Percentiles rank a stretch among this genome's conserved stretches.
These are phyloP conservation scores for Pseudogymnoascus pannorum DNA, from an alignment of 2,329 filamentous ascomycete genomes.

Conservation along the genomic window DNA sequence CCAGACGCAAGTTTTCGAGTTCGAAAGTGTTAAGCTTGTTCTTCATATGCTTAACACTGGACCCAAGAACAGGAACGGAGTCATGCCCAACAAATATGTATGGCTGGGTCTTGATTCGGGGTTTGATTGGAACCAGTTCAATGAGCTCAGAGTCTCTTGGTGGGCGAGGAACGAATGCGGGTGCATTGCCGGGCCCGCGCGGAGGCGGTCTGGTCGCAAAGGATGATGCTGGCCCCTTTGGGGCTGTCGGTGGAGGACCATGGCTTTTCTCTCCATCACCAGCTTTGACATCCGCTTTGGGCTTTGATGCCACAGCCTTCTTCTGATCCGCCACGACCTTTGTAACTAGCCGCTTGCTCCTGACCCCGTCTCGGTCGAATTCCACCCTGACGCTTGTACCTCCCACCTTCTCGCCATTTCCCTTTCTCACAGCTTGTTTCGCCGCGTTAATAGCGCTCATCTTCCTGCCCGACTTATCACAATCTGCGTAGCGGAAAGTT, in stretches of 20 bases:
- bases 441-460: constrained; percentile 73
- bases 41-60: constrained; percentile 83
- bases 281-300: constrained; percentile 29
- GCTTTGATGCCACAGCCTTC: constrained; percentile 27
- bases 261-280: constrained; percentile 39
- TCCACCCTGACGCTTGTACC: constrained; percentile 71
- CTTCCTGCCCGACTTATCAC: constrained; percentile 30
- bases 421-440: constrained; percentile 68
- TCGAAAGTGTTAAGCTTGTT: constrained; percentile 78
- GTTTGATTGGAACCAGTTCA: constrained; percentile 52
- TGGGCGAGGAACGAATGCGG: constrained; percentile 16
- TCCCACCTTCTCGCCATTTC: constrained; percentile 74
- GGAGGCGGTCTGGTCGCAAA: constrained; percentile 40
- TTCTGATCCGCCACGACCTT: constrained; percentile 62
- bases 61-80: constrained; percentile 77
- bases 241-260: constrained; percentile 73
- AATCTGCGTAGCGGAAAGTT: constrained; percentile 79
- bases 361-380: constrained; percentile 80
- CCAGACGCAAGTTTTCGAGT: constrained; percentile 74
- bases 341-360: constrained; percentile 72
- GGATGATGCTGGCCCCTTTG: constrained; percentile 58
- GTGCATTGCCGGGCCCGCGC: neutral
- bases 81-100: constrained; percentile 86
- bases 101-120: constrained; percentile 67
- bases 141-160: constrained; percentile 30